phyloP scores from a whole-genome alignment of 148 eudicot genomes.

The Dysphania ambrosioides region DNA sequence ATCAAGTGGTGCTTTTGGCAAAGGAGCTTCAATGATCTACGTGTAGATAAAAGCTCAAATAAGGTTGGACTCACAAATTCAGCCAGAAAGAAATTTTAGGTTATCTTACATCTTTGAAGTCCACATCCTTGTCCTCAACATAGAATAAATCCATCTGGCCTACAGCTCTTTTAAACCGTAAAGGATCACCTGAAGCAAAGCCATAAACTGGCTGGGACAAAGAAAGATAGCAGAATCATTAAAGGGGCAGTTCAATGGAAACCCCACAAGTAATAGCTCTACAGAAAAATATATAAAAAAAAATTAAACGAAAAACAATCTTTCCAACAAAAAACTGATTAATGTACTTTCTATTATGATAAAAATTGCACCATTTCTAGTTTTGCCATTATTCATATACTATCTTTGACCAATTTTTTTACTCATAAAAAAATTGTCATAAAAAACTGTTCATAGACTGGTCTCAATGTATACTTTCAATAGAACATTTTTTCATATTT shows the following conservation, averaged over 20 bases:
- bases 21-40: conserved; percentile 78
- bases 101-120: conserved; percentile 63
- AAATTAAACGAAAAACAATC: not conserved
- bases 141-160: conserved; percentile 71
- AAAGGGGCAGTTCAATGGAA: not conserved
- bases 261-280: not conserved
- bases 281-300: not conserved
- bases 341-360: too few relatives aligned
- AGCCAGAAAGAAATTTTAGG: not conserved
- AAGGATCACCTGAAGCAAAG: conserved; percentile 66
- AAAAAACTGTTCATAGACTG: too few relatives aligned
- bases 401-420: too few relatives aligned
- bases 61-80: conserved; percentile 1
- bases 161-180: conserved; percentile 63
- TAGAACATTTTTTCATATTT: too few relatives aligned
- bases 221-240: conserved; percentile 9
- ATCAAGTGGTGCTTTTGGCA: conserved; percentile 79
- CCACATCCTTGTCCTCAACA: conserved; percentile 67
- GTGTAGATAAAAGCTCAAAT: conserved; percentile 1
- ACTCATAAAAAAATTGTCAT: too few relatives aligned
- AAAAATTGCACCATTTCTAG: too few relatives aligned
- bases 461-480: too few relatives aligned
- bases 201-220: conserved; percentile 68
- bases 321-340: not conserved
- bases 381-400: too few relatives aligned